Percentiles rank a stretch among this genome's conserved stretches.
Conservation (phyloP, 1,139 yeast species). For the Komagataea norvegica region DNA sequence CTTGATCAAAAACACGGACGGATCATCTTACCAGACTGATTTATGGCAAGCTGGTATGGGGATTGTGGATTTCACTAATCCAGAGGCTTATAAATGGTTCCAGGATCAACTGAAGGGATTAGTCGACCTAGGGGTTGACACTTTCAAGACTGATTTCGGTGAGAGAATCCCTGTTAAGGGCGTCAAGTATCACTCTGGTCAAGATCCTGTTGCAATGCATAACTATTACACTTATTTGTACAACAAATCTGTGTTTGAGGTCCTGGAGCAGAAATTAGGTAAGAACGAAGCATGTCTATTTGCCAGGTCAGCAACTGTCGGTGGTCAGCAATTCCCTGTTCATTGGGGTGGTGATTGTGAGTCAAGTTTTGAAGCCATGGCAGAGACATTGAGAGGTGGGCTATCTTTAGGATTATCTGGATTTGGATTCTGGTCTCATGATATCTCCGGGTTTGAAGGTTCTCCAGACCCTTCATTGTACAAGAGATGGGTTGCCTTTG, state of each 20-base stretch:
- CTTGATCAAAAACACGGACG: slow-evolving; percentile 18
- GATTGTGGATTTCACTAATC: slow-evolving; percentile 21
- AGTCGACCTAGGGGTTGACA: slow-evolving; percentile 21
- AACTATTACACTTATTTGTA: slow-evolving; percentile 20
- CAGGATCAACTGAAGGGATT: slow-evolving; percentile 13
- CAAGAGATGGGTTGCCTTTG: slow-evolving; percentile 23
- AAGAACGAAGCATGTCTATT: slow-evolving; percentile 19
- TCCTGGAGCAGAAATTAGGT: slow-evolving; percentile 19
- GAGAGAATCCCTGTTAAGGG: slow-evolving; percentile 21
- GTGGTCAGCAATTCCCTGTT: slow-evolving; percentile 22
- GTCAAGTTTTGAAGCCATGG: slow-evolving; percentile 22
- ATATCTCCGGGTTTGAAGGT: slow-evolving; percentile 22
- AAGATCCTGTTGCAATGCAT: slow-evolving; percentile 17
- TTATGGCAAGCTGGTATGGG: slow-evolving; percentile 25
- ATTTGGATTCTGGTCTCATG: slow-evolving; percentile 24
- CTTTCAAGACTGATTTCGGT: slow-evolving; percentile 23
- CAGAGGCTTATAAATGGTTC: slow-evolving; percentile 21
- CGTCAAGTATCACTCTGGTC: slow-evolving; percentile 15
- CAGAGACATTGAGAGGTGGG: slow-evolving; percentile 23
- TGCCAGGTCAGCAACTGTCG: slow-evolving; percentile 23
- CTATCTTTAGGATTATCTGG: slow-evolving; percentile 18
- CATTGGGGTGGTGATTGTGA: slow-evolving; percentile 26
- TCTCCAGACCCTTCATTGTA: slow-evolving; percentile 21
- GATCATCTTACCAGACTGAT: slow-evolving; percentile 19
- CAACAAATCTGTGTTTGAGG: slow-evolving; percentile 21